Evolutionary conservation across 306 rosid genomes (phyloP).

Genomic region (Dalbergia cochinchinensis): DNA sequence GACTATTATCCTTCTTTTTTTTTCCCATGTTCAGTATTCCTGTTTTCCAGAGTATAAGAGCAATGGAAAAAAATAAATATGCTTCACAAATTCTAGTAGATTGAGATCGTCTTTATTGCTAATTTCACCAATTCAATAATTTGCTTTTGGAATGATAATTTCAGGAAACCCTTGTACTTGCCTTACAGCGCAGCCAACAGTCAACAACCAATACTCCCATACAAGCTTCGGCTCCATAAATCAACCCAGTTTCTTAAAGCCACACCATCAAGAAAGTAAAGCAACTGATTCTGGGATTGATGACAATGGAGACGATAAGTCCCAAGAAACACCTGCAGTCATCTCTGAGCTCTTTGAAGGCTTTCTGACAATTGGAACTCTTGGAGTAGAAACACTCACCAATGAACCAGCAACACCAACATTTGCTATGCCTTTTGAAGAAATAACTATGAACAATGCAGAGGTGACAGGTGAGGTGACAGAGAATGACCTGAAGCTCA

Average conservation of each 20-base stretch:
- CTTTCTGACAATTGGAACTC: conserved; percentile 93
- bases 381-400: conserved; percentile 66
- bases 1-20: background rate
- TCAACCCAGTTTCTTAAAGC: conserved; percentile 52
- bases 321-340: conserved; percentile 52
- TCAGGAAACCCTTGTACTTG: conserved; percentile 77
- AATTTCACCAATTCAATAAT: conserved; percentile 41
- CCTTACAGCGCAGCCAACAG: conserved; percentile 65
- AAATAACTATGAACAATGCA: conserved; percentile 51
- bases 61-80: conserved; percentile 31
- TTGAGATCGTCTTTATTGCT: conserved; percentile 36
- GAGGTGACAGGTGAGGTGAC: conserved; percentile 76
- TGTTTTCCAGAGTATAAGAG: conserved; percentile 38
- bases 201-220: conserved; percentile 62
- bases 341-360: conserved; percentile 80
- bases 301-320: conserved; percentile 45
- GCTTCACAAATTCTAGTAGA: conserved; percentile 34
- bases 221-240: conserved; percentile 51
- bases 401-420: conserved; percentile 86
- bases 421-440: conserved; percentile 68
- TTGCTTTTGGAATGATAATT: conserved; percentile 50
- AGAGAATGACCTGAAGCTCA: conserved; percentile 75
- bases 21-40: conserved; percentile 17
- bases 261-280: conserved; percentile 55
- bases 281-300: conserved; percentile 48